These are phyloP conservation scores for Malassezia psittaci DNA, from an alignment of 1,284 basidiomycete genomes.

Conservation along the genomic window DNA sequence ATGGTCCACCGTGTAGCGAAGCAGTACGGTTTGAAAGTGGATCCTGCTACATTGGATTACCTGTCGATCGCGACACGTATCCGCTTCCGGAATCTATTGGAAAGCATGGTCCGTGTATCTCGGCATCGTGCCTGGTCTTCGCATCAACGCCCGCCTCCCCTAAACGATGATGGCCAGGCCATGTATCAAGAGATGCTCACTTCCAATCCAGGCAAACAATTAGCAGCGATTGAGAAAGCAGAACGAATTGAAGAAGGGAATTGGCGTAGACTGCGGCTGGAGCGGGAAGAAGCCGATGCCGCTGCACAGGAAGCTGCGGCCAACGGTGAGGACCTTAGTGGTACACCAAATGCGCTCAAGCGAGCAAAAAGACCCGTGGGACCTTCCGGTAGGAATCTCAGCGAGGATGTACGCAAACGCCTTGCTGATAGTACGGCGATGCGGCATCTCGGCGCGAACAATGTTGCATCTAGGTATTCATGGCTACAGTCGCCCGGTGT, in stretches of 20 bases:
- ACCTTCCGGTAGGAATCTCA: constrained; percentile 36
- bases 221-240: constrained; percentile 41
- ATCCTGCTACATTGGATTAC: constrained; percentile 41
- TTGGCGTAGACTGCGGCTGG: constrained; percentile 28
- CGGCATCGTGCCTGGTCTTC: constrained; percentile 43
- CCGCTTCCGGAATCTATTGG: constrained; percentile 40
- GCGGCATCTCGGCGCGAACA: constrained; percentile 31
- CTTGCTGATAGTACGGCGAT: constrained; percentile 45
- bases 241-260: constrained; percentile 39
- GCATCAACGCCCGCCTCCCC: constrained; percentile 34
- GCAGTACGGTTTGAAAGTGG: constrained; percentile 34
- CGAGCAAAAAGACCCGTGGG: constrained; percentile 28
- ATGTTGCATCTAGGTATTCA: constrained; percentile 28
- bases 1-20: constrained; percentile 33
- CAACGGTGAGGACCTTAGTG: constrained; percentile 21
- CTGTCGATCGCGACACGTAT: constrained; percentile 37
- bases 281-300: constrained; percentile 32
- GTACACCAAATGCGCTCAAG: constrained; percentile 19
- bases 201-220: constrained; percentile 33
- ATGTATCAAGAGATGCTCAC: constrained; percentile 40
- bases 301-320: constrained; percentile 20
- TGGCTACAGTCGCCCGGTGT: constrained; percentile 25
- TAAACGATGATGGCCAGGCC: constrained; percentile 22
- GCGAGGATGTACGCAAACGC: constrained; percentile 41
- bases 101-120: constrained; percentile 38